Base-by-base conservation (phyloP, 306 rosid genomes). In the Cicer pinnatifidum region DNA sequence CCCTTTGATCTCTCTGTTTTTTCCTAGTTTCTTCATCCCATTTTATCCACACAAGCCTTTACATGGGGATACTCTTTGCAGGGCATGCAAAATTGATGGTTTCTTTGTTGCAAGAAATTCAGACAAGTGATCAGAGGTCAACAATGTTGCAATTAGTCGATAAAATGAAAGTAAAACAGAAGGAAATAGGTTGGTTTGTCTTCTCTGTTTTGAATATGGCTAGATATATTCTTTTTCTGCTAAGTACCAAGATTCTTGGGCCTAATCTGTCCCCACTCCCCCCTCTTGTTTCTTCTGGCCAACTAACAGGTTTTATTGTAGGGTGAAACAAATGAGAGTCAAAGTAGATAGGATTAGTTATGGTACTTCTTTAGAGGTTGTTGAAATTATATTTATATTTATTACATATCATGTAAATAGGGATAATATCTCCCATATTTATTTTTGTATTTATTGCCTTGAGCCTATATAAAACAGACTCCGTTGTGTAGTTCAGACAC, bases 101-200 rank as follows among this genome's bases (percentile, higher is more conserved):
- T 86, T 89, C 97, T 53, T 78, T 93, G 59, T 77, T 93, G 85
- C 91, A 88, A 88, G 93, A 86, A 79, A 37, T 87, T 33, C 93
- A 88, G 81, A 82, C 78, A 43, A 89, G 81, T 80, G 92, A 85
- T 75, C 96, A 88, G 81, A 89, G 91, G 75, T 65, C 91, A 82
- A 93, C 98, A 16, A 86, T 93, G 91, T 81, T 91, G 82, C 97
- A 93, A 73, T 87, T 93, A 51, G 84, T 88, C 20, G 98, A 93
- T 45, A 91, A 89, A 82, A 82, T 88, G 80, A 93, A 91, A 89
- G 35, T 75, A 60, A 89, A 93, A 80, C 92, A 82, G 82, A 86
- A 91, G 78, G 88, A 80, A 82, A 75, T 81, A 85, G 98, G 98
- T 93, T 82, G 69, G 86, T 78, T 76, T 54, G 44, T 43, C 13